Evolutionary conservation across 148 eudicot species (phyloP).

Genomic region (Salicornia ramosissima): DNA sequence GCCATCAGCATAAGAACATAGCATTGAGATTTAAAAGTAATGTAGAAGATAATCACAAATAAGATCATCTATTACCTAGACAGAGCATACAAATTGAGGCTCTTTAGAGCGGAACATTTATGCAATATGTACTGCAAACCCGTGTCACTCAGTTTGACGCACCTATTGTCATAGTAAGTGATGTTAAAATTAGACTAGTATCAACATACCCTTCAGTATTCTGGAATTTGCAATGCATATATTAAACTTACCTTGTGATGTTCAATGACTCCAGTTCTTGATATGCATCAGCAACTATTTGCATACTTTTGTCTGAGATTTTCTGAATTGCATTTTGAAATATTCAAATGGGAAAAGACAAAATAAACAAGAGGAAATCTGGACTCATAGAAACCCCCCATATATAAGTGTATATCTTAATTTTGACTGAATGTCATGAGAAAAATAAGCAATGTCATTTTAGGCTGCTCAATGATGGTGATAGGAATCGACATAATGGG

Average conservation of each 20-base stretch:
- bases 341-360: not conserved
- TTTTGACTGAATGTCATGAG: no score
- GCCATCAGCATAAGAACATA: slow-evolving; percentile 9
- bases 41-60: not conserved
- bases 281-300: slow-evolving; percentile 58
- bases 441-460: no score
- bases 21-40: not conserved
- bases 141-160: slow-evolving; percentile 69
- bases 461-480: no score
- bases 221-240: not conserved
- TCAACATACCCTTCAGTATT: not conserved
- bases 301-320: slow-evolving; percentile 70
- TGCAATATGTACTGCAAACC: slow-evolving; percentile 68
- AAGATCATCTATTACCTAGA: slow-evolving; percentile 46
- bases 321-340: slow-evolving; percentile 36
- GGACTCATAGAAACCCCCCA: not conserved
- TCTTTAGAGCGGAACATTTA: slow-evolving; percentile 59
- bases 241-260: slow-evolving; percentile 60
- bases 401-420: not conserved
- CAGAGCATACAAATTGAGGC: slow-evolving; percentile 84
- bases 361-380: not conserved
- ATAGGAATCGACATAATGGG: no score
- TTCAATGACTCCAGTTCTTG: slow-evolving; percentile 55
- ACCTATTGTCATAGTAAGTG: slow-evolving; percentile 43
- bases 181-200: slow-evolving; percentile 8